A percentile compares a stretch with the other conserved stretches of the same genome.
These are phyloP conservation scores for Hemileia vastatrix DNA, from an alignment of 1,284 basidiomycete genomes.

Conservation along the genomic window DNA sequence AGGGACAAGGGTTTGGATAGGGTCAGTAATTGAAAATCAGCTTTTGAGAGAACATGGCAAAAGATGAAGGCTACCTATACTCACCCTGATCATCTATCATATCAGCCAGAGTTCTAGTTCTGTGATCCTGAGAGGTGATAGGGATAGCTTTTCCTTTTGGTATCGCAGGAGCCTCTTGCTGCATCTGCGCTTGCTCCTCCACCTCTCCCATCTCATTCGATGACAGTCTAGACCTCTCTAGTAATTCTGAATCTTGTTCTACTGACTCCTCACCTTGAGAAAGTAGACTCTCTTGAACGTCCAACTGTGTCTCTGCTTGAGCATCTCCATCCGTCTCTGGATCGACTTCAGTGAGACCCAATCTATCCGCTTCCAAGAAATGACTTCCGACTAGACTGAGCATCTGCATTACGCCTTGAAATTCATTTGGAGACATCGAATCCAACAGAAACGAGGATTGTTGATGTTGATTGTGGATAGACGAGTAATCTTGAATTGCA, in stretches of 20 bases:
- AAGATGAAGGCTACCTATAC: no score
- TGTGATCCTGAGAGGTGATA: no score
- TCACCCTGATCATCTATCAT: no score
- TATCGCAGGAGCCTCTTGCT: no score
- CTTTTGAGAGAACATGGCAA: no score
- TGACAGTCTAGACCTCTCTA: background rate
- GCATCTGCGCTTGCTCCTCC: no score
- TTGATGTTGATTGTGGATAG: background rate
- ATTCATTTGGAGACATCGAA: slow-evolving; percentile 5
- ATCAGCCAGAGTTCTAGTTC: no score
- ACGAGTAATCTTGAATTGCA: background rate
- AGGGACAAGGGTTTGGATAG: slow-evolving; percentile 20
- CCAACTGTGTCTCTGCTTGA: background rate
- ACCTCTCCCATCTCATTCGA: no score
- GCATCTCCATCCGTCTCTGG: background rate
- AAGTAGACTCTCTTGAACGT: background rate
- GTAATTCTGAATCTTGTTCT: slow-evolving; percentile 9
- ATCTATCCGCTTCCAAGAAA: slow-evolving; percentile 32
- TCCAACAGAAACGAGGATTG: background rate
- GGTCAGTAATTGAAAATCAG: no score
- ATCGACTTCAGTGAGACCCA: slow-evolving; percentile 22
- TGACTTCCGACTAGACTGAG: slow-evolving; percentile 35
- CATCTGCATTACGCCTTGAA: slow-evolving; percentile 37
- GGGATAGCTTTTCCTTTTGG: no score
- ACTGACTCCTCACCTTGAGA: slow-evolving; percentile 23